Conservation (phyloP, 352 stramenopile genomes). For the Pythium chondricola region DNA sequence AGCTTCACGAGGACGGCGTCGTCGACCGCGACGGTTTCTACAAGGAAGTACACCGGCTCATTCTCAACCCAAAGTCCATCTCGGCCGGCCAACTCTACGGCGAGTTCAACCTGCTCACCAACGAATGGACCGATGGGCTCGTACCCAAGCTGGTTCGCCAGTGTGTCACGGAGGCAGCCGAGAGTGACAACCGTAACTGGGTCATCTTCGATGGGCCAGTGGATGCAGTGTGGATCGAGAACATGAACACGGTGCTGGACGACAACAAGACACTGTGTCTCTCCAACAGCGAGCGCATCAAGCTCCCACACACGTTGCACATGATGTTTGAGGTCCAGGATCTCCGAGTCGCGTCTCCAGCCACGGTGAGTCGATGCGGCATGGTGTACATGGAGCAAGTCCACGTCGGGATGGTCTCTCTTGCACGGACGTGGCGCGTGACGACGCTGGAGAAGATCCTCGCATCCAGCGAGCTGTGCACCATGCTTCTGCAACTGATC, state of each 20-base stretch:
- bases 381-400: conserved; percentile 93
- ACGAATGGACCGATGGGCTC: conserved; percentile 92
- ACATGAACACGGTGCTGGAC: conserved; percentile 89
- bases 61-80: conserved; percentile 94
- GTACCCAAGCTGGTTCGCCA: conserved; percentile 91
- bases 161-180: conserved; percentile 69
- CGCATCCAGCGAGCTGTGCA: conserved; percentile 41
- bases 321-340: conserved; percentile 94
- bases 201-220: conserved; percentile 89
- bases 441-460: conserved; percentile 72
- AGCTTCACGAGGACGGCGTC: conserved; percentile 73
- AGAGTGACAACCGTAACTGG: conserved; percentile 86
- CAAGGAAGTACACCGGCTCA: conserved; percentile 81
- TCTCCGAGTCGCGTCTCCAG: conserved; percentile 81
- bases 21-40: conserved; percentile 84
- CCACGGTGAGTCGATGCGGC: conserved; percentile 84
- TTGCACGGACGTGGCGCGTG: conserved; percentile 71
- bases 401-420: conserved; percentile 66
- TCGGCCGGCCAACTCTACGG: conserved; percentile 94
- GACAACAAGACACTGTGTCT: conserved; percentile 87
- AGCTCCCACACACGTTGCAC: conserved; percentile 78
- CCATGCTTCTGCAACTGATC: conserved; percentile 68
- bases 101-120: conserved; percentile 92
- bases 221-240: conserved; percentile 92
- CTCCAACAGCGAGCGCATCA: conserved; percentile 85